A percentile compares a stretch with the other conserved stretches of the same genome.
Evolutionary conservation across 106 monocot genomes (phyloP).

Genomic region (Vanilla planifolia): DNA sequence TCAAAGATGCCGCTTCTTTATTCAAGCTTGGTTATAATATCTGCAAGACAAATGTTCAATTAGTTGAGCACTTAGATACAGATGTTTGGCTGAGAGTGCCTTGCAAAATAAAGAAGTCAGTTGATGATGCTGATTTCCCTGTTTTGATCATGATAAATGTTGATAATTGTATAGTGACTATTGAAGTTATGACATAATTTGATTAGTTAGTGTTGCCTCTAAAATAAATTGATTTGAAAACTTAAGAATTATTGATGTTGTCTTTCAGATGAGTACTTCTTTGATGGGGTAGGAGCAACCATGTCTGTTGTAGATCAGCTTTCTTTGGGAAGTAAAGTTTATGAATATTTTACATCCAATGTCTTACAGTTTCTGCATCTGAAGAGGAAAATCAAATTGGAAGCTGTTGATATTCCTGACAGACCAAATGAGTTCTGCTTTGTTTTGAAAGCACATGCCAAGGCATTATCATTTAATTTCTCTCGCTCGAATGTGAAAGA

Average conservation of each 20-base stretch:
- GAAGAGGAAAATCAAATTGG: too few species aligned
- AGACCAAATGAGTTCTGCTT: too few species aligned
- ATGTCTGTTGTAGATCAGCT: conserved; percentile 32
- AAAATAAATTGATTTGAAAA: neutral
- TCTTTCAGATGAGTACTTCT: conserved; percentile 40
- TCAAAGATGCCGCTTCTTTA: conserved; percentile 13
- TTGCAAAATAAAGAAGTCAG: conserved; percentile 15
- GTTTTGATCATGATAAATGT: conserved; percentile 43
- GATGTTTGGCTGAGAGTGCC: conserved; percentile 76
- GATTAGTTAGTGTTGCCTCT: too few species aligned
- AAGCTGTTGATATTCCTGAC: too few species aligned
- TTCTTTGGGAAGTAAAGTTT: conserved; percentile 25
- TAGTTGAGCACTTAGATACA: conserved; percentile 65
- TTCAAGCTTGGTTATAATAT: conserved; percentile 34
- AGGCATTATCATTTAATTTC: too few species aligned
- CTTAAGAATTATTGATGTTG: neutral
- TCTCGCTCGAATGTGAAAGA: too few species aligned
- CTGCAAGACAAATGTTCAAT: conserved; percentile 16
- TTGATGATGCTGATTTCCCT: conserved; percentile 29
- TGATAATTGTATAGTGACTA: conserved; percentile 37
- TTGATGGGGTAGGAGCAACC: conserved; percentile 36
- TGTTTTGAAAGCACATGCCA: too few species aligned
- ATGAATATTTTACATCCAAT: too few species aligned
- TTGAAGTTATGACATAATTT: conserved; percentile 47
- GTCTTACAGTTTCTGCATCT: too few species aligned